Percentiles rank a stretch among this genome's conserved stretches.
Evolutionary conservation across 306 rosid species (phyloP).

Genomic region (cucumber (Cucumis sativus)): Cucumber_9930_V3 NC_026657.2:12548501-12549000

Average conservation of each 20-base stretch:
- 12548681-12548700: background rate
- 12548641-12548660: background rate
- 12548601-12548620: background rate
- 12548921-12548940: background rate
- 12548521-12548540: background rate
- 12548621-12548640: background rate
- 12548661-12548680: background rate
- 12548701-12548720: background rate
- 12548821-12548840: background rate
- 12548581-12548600: background rate
- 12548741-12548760: background rate
- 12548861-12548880: background rate
- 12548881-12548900: background rate
- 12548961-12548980: constrained; percentile 40
- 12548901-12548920: background rate
- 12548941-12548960: constrained; percentile 46
- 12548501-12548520: too few species aligned
- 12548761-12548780: background rate
- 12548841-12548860: background rate
- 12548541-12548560: background rate
- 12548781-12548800: background rate
- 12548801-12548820: background rate
- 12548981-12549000: constrained; percentile 30
- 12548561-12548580: background rate
- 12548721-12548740: background rate